Percentiles rank a stretch among this genome's conserved stretches.
Evolutionary conservation across 129 eudicot species (phyloP).

Genomic region (Helianthus tuberosus): DNA sequence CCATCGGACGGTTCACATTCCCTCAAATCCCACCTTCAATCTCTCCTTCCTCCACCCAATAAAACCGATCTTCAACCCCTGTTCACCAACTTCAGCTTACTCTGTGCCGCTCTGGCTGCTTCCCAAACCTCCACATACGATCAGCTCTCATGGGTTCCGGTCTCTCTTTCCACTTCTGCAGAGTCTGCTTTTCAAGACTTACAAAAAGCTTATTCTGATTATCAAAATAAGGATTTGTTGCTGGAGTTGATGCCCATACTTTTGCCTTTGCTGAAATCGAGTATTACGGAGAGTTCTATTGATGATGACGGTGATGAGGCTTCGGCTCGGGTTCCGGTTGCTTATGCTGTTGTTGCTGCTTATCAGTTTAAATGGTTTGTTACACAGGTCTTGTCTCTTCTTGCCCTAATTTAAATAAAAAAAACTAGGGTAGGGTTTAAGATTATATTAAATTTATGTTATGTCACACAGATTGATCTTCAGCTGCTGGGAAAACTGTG

Average conservation of each 20-base stretch:
- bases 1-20: slow-evolving; percentile 73
- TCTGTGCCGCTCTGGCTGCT: slow-evolving; percentile 74
- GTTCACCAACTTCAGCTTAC: slow-evolving; percentile 53
- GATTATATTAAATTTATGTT: too few species aligned
- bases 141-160: slow-evolving; percentile 70
- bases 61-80: slow-evolving; percentile 16
- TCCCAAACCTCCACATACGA: slow-evolving; percentile 52
- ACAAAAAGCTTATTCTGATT: slow-evolving; percentile 29
- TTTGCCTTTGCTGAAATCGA: slow-evolving; percentile 64
- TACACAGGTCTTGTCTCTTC: slow-evolving; percentile 55
- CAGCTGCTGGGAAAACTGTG: slow-evolving; percentile 77
- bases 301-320: slow-evolving; percentile 60
- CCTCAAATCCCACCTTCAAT: slow-evolving; percentile 59
- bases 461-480: slow-evolving; percentile 49
- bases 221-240: slow-evolving; percentile 50
- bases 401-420: background rate
- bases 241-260: slow-evolving; percentile 68
- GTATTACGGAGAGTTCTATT: slow-evolving; percentile 73
- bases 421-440: background rate
- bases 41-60: slow-evolving; percentile 49
- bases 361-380: slow-evolving; percentile 86
- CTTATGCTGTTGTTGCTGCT: slow-evolving; percentile 77
- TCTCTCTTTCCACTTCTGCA: slow-evolving; percentile 50
- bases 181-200: slow-evolving; percentile 49
- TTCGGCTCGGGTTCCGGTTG: slow-evolving; percentile 72